Base-by-base conservation (phyloP, 2,329 filamentous ascomycete genomes). In the Penicillium sp. region DNA sequence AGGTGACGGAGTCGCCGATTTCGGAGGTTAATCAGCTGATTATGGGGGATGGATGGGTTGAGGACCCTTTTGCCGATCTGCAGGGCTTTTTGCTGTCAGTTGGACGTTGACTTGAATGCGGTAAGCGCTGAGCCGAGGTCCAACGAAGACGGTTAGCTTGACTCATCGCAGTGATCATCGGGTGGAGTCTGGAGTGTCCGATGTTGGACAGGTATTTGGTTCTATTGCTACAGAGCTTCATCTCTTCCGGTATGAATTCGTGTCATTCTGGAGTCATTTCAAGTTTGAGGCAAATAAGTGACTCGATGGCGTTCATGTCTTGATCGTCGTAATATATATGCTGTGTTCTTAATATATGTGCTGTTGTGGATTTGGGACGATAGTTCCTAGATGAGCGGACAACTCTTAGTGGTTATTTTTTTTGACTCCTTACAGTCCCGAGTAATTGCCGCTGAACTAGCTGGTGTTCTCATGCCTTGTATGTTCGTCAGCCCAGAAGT, bases 111-210 rank as follows among this genome's bases (percentile, higher is more conserved):
- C 20, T 39, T 39, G 24, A 40, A 25, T n/a, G 38, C 23, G 38
- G 38, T 40, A 40, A 40, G 38, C 28, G 28, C 23, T 13, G 52
- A 53, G 55, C 58, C 58, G 58, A 61, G 58, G 58, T 61, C 47
- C 47, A 60, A 53, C 50, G 50, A 54, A 49, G 41, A 45, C 20
- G 53, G 52, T 42, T 56, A 52, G 49, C 32, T 37, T 47, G 52
- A 52, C 46, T 25, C 23, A 40, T 40, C 27, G 27, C 24, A 40
- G 12, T 40, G 33, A 49, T 44, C 43, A 20, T 28, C 38, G 27
- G 28, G 54, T 49, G 46, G 38, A 46, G 25, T 20, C 15, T 18
- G 15, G 15, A 18, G 15, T 18, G 10, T 5, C 23, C 47, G 10
- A n/a, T 9, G 51, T 44, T 50, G 46, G 50, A 42, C 39, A 15